Base-by-base conservation (phyloP, 2,329 filamentous ascomycete species). In the Bipolaris oryzae region DNA sequence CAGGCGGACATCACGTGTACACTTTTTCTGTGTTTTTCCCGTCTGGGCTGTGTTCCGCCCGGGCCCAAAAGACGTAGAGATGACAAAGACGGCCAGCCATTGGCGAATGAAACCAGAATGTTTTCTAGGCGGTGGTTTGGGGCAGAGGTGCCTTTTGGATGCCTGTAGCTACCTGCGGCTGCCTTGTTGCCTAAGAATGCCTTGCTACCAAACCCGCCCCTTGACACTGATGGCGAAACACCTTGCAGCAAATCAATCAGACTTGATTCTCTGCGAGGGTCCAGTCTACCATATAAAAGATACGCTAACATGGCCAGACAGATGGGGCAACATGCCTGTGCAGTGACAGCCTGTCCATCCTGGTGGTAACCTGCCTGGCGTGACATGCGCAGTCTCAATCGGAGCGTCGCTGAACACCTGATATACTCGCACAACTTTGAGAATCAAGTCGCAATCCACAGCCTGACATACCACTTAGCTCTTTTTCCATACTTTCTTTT, bases 151-250 rank as follows among this genome's bases (percentile, higher is more conserved):
- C 66, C 67, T 72, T 61, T 44, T 45, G 39, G 55, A 33, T 64
- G 61, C 66, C 63, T 65, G 50, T 42, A 41, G 61, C 50, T 74
- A 67, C 70, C 71, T 74, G 56, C 61, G 63, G 72, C 64, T 75
- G 71, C 73, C 73, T 75, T 49, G 50, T 18, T 35, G 51, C 52
- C 44, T 59, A 50, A 62, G 53, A 51, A 50, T 54, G 51, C 63
- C 60, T 48, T 60, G 64, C 66, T 67, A 55, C 61, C 35, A 47
- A 42, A 48, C 11, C 33, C 55, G 28, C 41, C 48, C 44, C 53
- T 37, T 35, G 38, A 21, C 37, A 34, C 21, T 34, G 23, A 45
- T 35, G 23, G 21, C 60, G 64, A 67, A 62, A 68, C 66, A 58
- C 35, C 51, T 59, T 23, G 9, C n/a, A 34, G 23, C 31, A 44